Conservation (phyloP, 371 early-diverging fungal genomes). For the Mortierella sp. region DNA sequence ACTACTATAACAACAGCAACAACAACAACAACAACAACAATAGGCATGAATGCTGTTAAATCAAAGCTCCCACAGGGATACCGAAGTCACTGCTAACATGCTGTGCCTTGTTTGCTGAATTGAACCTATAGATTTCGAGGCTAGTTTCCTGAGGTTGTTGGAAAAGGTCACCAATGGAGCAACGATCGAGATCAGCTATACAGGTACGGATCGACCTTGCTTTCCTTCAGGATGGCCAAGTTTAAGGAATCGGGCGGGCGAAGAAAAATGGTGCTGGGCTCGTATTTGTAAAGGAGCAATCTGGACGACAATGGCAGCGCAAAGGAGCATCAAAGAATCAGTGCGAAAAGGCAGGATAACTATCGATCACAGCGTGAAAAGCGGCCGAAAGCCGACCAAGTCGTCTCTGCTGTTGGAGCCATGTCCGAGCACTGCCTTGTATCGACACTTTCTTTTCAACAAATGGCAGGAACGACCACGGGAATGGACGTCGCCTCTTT, state of each 20-base stretch:
- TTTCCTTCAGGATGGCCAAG: not conserved
- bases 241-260: no score
- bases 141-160: slow-evolving; percentile 86
- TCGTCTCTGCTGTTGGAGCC: no score
- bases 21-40: not conserved
- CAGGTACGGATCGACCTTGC: slow-evolving; percentile 66
- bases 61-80: not conserved
- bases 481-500: no score
- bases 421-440: no score
- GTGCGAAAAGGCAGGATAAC: no score
- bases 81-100: not conserved
- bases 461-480: no score
- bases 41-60: not conserved
- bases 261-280: not conserved
- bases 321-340: not conserved
- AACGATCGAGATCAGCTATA: slow-evolving; percentile 91
- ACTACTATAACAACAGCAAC: not conserved
- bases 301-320: not conserved
- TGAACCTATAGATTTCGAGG: slow-evolving; percentile 83
- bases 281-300: not conserved
- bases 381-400: no score
- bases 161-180: slow-evolving; percentile 96
- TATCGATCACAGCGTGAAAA: no score
- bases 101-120: not conserved
- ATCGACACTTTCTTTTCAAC: no score